Evolutionary conservation across 2,329 filamentous ascomycete genomes (phyloP), one percentile per base, ranked within the genome.

Genomic region (Claviceps fusiformis): DNA sequence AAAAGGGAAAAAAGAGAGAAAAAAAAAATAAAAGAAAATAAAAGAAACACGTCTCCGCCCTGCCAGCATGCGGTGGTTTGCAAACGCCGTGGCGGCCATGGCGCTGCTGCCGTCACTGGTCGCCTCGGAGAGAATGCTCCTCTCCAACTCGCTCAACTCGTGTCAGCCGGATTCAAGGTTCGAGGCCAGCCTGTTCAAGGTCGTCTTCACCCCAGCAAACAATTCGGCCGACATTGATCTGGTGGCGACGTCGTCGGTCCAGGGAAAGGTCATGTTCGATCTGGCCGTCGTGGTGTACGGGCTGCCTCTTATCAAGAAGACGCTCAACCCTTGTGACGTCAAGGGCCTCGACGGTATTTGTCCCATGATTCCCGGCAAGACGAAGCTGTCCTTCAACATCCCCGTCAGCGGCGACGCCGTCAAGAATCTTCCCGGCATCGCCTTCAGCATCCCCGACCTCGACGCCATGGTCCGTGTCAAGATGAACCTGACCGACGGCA

Each of bases 391-490:
- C 10, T 89, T 88, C 64, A 86, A 85, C 63, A 67, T 91, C 33
- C 69, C 73, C 1, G 71, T 92, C 50, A 71, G 74, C 13, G 62
- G 69, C 8, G 72, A 75, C 29, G 79, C 85, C 46, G 71, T 87
- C 58, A 70, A 73, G 24, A 69, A 79, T 52, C 82, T 96, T 64
- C 91, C 91, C 54, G 80, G 80, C 48, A 91, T 95, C 65, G 87
- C 89, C 53, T 96, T 92, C 71, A 85, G 79, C 51, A 86, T 96
- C 46, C 91, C 91, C 52, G 91, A 96, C 75, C 78, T 96, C 52
- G 91, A 96, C 69, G 90, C 89, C 58, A 85, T 81, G 53, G 86
- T 95, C 52, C 83, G 80, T 63, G 82, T 95, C 64, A 84, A 82
- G 64, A 88, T 95, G 76, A 91, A 87, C 67, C 77, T 80, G 59